Percentiles rank a stretch among this genome's conserved stretches.
These are phyloP conservation scores for Gamarada debralockiae DNA, from an alignment of 495 filamentous ascomycete species.

Conservation along the genomic window DNA sequence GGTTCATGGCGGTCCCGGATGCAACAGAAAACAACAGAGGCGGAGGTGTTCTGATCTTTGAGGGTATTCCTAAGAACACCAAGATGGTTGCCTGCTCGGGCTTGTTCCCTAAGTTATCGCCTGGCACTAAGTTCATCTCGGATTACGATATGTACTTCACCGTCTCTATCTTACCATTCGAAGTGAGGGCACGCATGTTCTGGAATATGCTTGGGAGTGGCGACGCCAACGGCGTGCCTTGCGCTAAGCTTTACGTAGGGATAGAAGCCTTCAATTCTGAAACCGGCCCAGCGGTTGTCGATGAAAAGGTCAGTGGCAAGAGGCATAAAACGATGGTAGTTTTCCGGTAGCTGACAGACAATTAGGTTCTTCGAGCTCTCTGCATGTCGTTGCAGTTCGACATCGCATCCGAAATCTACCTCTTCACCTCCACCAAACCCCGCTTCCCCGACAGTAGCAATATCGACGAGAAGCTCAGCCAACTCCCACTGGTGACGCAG, in stretches of 20 bases:
- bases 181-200: slow-evolving; percentile 21
- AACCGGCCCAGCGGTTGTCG: neutral
- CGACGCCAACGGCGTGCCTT: neutral
- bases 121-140: slow-evolving; percentile 7
- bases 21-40: neutral
- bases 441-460: slow-evolving; percentile 5
- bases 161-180: slow-evolving; percentile 21
- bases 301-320: slow-evolving; percentile 9
- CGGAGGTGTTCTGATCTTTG: slow-evolving; percentile 14
- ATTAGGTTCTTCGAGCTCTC: slow-evolving; percentile 4
- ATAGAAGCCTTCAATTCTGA: neutral
- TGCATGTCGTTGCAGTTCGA: slow-evolving; percentile 8
- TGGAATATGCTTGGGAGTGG: slow-evolving; percentile 21
- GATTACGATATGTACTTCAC: slow-evolving; percentile 22
- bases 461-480: neutral
- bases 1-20: slow-evolving; percentile 17
- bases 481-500: neutral
- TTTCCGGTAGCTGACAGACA: neutral
- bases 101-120: neutral
- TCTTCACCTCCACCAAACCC: slow-evolving; percentile 1
- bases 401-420: slow-evolving; percentile 5
- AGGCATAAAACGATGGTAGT: too few relatives aligned
- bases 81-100: slow-evolving; percentile 19
- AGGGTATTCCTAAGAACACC: slow-evolving; percentile 19
- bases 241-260: neutral